Conservation (phyloP, 202 grass and related monocot genomes). For the Panicum virgatum region DNA sequence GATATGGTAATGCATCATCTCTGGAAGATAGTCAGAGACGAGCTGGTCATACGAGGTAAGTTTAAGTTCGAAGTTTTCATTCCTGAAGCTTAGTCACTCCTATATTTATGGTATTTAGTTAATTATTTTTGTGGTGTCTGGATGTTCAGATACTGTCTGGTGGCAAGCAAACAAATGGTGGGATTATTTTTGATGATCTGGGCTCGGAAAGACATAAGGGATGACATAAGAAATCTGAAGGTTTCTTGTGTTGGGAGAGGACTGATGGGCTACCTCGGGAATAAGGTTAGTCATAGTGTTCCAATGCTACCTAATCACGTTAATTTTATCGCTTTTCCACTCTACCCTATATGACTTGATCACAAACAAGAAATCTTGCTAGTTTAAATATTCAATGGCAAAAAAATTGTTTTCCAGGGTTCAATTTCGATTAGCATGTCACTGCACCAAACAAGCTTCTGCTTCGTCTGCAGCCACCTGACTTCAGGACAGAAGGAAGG, state of each 20-base stretch:
- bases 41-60: slow-evolving; percentile 66
- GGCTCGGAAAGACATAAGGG: slow-evolving; percentile 78
- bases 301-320: not conserved
- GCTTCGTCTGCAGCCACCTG: slow-evolving; percentile 99
- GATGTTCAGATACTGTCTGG: slow-evolving; percentile 74
- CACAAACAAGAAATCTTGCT: slow-evolving; percentile 33
- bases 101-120: slow-evolving; percentile 8
- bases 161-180: slow-evolving; percentile 99
- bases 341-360: not conserved
- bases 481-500: slow-evolving; percentile 98
- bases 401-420: slow-evolving; percentile 72
- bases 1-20: slow-evolving; percentile 59
- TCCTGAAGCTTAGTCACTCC: not conserved
- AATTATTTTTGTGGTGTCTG: not conserved
- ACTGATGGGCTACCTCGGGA: slow-evolving; percentile 97
- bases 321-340: not conserved
- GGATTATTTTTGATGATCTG: slow-evolving; percentile 97
- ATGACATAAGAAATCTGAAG: slow-evolving; percentile 93
- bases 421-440: slow-evolving; percentile 99
- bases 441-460: slow-evolving; percentile 99
- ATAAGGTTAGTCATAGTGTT: slow-evolving; percentile 66
- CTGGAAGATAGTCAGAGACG: slow-evolving; percentile 65
- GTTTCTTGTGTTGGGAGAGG: slow-evolving; percentile 98
- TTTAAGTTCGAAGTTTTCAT: not conserved
- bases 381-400: slow-evolving; percentile 41